Evolutionary conservation across 2,329 filamentous ascomycete species (phyloP).

Genomic region (Gaeumannomyces tritici): DNA sequence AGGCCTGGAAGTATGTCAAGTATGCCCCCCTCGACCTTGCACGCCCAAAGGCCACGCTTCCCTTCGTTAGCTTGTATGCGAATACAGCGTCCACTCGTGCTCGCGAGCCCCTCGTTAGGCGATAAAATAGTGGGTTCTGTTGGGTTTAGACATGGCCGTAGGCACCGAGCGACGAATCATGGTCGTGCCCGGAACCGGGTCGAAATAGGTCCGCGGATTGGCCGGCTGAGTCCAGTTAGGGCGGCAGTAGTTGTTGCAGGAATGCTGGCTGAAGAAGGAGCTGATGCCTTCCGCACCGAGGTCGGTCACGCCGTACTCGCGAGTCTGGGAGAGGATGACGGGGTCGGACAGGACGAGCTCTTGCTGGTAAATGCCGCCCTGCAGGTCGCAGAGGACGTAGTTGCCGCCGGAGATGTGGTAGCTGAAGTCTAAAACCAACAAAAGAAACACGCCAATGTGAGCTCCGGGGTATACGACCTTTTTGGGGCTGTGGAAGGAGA

Average conservation of each 20-base stretch:
- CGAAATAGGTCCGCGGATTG: constrained; percentile 1
- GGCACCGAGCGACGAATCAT: no score
- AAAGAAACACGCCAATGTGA: constrained; percentile 8
- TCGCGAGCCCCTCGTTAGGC: no score
- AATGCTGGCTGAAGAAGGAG: constrained; percentile 27
- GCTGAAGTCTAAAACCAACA: constrained; percentile 26
- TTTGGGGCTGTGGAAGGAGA: no score
- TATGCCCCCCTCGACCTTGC: no score
- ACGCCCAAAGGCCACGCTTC: no score
- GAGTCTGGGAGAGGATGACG: constrained; percentile 26
- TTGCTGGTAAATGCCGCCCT: constrained; percentile 27
- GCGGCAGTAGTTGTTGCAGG: constrained; percentile 22
- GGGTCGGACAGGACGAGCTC: constrained; percentile 28
- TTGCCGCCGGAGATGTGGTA: constrained; percentile 26
- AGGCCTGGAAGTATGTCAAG: no score
- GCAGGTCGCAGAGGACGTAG: constrained; percentile 29
- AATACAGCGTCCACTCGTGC: no score
- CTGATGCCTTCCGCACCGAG: constrained; percentile 26
- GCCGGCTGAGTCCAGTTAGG: constrained; percentile 13
- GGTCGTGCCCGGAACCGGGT: constrained; percentile 2
- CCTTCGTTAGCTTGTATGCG: no score
- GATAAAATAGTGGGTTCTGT: no score
- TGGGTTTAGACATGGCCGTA: no score
- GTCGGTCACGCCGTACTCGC: constrained; percentile 28
- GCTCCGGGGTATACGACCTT: constrained; percentile 8